Base-by-base conservation (phyloP, 768 basidiomycete genomes). In the Tricholomella constricta region DNA sequence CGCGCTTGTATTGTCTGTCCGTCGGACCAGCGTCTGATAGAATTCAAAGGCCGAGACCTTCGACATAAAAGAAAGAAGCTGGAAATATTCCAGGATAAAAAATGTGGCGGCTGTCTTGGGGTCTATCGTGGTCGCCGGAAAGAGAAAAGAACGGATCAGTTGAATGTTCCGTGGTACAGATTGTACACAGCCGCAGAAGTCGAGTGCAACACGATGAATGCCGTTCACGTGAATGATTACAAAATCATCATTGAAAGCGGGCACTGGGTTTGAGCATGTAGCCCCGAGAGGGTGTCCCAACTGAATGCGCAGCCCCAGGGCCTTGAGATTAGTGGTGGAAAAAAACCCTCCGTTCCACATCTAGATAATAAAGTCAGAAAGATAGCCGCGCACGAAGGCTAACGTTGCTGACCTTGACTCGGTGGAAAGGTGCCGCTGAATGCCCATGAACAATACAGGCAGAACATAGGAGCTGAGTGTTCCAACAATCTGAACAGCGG, bases 41-140 rank as follows among this genome's bases (percentile, higher is more conserved):
- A 60, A 69, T 26, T 71, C 64, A 41, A 60, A 69, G 2, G 55
- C 55, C 0, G 66, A 64, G 1, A 56, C 31, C 48, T 72, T 70
- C 1, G 62, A 68, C 40, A 61, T 62, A 26, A 69, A 69, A 8
- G 63, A 61, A 0, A 71, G 57, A 0, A 67, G 46, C n/a, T 70
- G 60, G 45, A 65, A 69, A 2, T 37, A 40, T 4, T 68, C 45
- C 1, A 72, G 58, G 5, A 68, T 29, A 1, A 26, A 34, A 25
- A 71, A 65, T 5, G 70, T 67, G 0, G 70, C 62, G 9, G 64
- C 65, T 3, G 68, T 64, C 38, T 65, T 59, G 0, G 66, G 68
- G 10, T 57, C 29, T 0, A 26, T 34, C 0, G 52, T 52, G 6
- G 68, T 68, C 4, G 63, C 59, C 7, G 69, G 68, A 36, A 52